Conservation (phyloP, 257 asterid species). For the Thymus quinquecostatus region DNA sequence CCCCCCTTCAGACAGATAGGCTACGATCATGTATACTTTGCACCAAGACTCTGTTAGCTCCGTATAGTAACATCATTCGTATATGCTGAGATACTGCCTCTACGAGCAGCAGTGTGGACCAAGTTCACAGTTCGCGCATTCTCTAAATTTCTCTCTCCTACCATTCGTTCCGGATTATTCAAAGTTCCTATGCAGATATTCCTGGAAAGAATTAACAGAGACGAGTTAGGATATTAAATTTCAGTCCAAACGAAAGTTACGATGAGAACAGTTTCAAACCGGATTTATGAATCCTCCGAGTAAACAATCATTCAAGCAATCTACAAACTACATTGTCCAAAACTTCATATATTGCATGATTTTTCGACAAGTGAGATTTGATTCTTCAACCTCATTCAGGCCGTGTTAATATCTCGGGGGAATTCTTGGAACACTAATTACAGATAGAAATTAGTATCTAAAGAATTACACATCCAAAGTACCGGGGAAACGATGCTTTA, state of each 20-base stretch:
- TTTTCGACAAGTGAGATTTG: background rate
- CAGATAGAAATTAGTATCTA: background rate
- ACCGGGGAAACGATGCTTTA: background rate
- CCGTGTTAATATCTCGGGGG: background rate
- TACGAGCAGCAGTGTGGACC: slow-evolving; percentile 43
- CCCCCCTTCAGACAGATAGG: slow-evolving; percentile 39
- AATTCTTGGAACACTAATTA: background rate
- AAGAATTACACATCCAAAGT: background rate
- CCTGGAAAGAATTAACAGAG: slow-evolving; percentile 46
- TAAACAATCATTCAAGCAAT: background rate
- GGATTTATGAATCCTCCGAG: background rate
- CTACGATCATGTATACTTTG: slow-evolving; percentile 44
- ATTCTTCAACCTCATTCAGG: background rate
- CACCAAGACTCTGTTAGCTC: slow-evolving; percentile 58
- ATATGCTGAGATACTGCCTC: slow-evolving; percentile 46
- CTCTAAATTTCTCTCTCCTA: slow-evolving; percentile 51
- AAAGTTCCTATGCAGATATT: slow-evolving; percentile 65
- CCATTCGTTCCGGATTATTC: slow-evolving; percentile 45
- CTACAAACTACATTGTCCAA: slow-evolving; percentile 6
- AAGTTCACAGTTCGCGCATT: slow-evolving; percentile 42
- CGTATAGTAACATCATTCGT: slow-evolving; percentile 48
- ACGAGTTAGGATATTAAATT: slow-evolving; percentile 13
- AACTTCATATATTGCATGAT: background rate
- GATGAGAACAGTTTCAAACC: background rate
- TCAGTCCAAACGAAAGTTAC: background rate